Evolutionary conservation across 306 rosid species (phyloP), one percentile per base, ranked within the genome.

Genomic region (Quercus parvula): DNA sequence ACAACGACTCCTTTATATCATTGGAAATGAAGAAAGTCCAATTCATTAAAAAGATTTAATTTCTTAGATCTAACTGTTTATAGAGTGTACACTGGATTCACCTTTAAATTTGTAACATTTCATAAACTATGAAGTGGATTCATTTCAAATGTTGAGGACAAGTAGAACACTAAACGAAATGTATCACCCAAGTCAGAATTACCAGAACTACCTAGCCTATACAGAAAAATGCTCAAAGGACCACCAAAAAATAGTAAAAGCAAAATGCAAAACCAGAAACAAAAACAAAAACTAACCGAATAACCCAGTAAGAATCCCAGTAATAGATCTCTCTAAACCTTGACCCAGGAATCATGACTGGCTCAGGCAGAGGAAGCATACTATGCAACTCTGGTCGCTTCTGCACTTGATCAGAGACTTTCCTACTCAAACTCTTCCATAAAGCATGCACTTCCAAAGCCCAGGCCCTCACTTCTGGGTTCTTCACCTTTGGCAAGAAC

Each of bases 281-380:
- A 19, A 30, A 49, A 15, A 8, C 31, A 24, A 51, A 30, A 79
- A 77, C 67, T 44, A 70, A 91, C 99, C 98, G 88, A 51, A 93
- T 91, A 0, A 90, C 88, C 99, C 99, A 95, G 73, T 93, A 95
- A 15, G 99, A 91, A 86, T 95, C 97, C 99, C 99, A 95, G 44
- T 95, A 95, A 81, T 95, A 95, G 71, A 90, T 86, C 88, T 95
- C 99, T 18, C 89, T 88, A 73, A 95, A 95, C 31, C 97, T 80
- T 0, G 98, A 91, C 6, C 99, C 99, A 0, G 97, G 98, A 89
- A 95, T 79, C 2, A 93, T 70, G 46, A 73, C 52, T 5, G 84
- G 75, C 74, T 25, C 41, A 0, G 89, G 87, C 51, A 95, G 85
- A 71, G 99, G 97, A 72, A 93, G 91, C 77, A 95, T 76, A 41